Percentiles rank a stretch among this genome's conserved stretches.
Evolutionary conservation across 306 rosid species (phyloP).

Genomic region (Lotus japonicus): DNA sequence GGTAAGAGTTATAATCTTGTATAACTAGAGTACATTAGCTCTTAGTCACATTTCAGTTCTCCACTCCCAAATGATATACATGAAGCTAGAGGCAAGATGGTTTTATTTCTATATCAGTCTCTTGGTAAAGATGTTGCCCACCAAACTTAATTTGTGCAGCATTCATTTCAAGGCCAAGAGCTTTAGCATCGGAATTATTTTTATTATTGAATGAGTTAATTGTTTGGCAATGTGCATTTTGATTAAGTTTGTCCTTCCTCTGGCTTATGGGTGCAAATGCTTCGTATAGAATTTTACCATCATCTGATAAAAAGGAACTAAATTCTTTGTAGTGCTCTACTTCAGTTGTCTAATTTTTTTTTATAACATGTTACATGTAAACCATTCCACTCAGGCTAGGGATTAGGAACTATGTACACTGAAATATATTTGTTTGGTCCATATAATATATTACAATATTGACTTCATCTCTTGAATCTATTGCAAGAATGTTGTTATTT

Average conservation of each 20-base stretch:
- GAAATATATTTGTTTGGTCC: neutral
- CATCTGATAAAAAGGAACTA: neutral
- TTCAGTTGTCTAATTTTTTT: neutral
- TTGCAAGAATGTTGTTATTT: conserved; percentile 79
- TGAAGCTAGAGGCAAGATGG: neutral
- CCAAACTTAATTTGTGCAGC: neutral
- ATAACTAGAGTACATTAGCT: too few relatives aligned
- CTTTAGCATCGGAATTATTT: neutral
- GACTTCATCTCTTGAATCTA: conserved; percentile 30
- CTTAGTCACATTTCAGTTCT: too few relatives aligned
- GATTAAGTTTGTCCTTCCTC: neutral
- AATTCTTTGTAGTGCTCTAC: neutral
- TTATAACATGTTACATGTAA: conserved; percentile 15
- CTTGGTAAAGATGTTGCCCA: neutral
- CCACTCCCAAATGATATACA: too few relatives aligned
- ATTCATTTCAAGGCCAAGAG: neutral
- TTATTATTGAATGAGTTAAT: neutral
- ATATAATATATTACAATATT: conserved; percentile 22
- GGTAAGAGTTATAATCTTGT: too few relatives aligned
- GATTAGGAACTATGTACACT: neutral
- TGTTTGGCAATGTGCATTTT: neutral
- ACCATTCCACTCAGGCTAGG: neutral
- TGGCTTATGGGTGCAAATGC: neutral
- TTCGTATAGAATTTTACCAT: neutral
- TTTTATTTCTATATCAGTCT: conserved; percentile 1